Base-by-base conservation (phyloP, 2,329 filamentous ascomycete genomes). In the Pyrenochaeta sp. region DNA sequence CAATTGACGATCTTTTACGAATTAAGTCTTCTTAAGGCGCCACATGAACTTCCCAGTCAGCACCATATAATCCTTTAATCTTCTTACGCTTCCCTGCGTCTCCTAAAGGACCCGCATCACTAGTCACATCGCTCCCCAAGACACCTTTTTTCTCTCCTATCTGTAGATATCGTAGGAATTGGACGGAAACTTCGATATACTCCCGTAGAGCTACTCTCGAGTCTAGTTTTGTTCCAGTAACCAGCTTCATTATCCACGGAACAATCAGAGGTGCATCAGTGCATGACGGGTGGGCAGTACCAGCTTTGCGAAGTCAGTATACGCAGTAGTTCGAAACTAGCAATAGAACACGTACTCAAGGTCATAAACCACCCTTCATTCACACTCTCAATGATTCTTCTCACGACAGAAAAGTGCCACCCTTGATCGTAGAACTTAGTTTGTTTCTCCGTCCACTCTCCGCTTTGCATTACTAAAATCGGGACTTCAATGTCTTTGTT, bases 191-290 rank as follows among this genome's bases (percentile, higher is more conserved):
- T 44, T 84, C 79, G 28, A 90, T 86, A 64, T 90, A 90, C 72
- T 89, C 83, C 30, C 78, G 72, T 42, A 90, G 71, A 0, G 85
- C 88, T 55, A 86, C 81, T 43, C 79, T 79, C 1, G 84, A 84
- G 52, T 86, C 78, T n/a, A 89, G 81, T 1, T 80, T 84, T 0
- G 88, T 85, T 0, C 87, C 86, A 0, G 88, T 90, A 0, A 86
- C 85, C 78, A 85, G 84, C 54, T 84, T 82, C 44, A 90, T 79
- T 28, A 90, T 76, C 50, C 83, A 76, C 0, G 88, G 88, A 59
- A 89, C 84, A 7, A 91, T 81, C 2, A 90, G 78, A 0, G 88
- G 87, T 15, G 88, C 88, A 67, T 90, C 88, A 0, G 88, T 90
- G 22, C 89, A 85, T 9, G 83, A 86, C 0, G 88, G 87, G 66